Base-by-base conservation (phyloP, 2,329 filamentous ascomycete genomes). In the Westerdykella sp. region DNA sequence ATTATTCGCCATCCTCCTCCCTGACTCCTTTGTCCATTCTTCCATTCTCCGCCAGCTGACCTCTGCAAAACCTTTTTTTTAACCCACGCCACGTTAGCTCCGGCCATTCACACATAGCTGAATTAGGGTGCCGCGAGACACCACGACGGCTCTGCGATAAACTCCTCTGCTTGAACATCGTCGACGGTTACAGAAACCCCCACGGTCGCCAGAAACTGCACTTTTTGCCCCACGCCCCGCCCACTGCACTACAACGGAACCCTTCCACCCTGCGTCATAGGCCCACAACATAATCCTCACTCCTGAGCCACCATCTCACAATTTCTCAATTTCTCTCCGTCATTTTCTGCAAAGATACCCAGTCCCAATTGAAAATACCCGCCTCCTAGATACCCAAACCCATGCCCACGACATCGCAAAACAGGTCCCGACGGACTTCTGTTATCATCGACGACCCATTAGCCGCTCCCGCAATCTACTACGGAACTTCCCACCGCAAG, bases 401-500 rank as follows among this genome's bases (percentile, higher is more conserved):
- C 61, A 68, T 68, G 65, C n/a, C 16, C 61, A 68, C 67, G 65
- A 66, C 54, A 64, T 68, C 65, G 65, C 65, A 67, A 67, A 55
- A 55, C 31, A 60, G 61, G 44, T 51, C 55, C 43, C 63, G 64
- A 43, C 68, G 66, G 51, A 59, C 59, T 48, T 69, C 67, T 45
- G 72, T 73, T 40, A 54, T 44, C 47, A 58, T 72, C 51, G 79
- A 82, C 60, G 25, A 28, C 25, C 79, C 79, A 5, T 76, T 74
- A 55, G 77, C 78, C 31, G 69, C 77, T 32, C 72, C 79, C 7
- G 72, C 77, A 47, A 65, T 80, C 50, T 82, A 82, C 64, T 82
- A 82, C 66, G 77, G 78, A 51, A 69, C 75, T 40, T 71, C 71
- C 45, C 69, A 74, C 49, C 62, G 66, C 48, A 69, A 69, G 55